phyloP scores from a whole-genome alignment of 352 stramenopile species.

The Pythium insidiosum region DNA sequence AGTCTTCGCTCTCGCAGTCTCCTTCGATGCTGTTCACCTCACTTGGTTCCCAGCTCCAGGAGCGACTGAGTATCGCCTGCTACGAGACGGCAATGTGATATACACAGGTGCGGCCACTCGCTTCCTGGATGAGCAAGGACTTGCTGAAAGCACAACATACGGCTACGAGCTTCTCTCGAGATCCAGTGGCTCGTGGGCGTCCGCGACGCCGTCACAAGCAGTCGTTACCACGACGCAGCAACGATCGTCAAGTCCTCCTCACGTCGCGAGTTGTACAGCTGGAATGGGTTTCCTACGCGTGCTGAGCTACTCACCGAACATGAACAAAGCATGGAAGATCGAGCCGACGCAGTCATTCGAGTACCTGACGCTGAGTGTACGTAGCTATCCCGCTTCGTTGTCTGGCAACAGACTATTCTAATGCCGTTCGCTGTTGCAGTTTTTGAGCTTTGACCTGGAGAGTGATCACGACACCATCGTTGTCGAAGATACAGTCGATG shows the following conservation, averaged over 20 bases:
- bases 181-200: slow-evolving; percentile 1
- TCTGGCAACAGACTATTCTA: background rate
- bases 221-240: slow-evolving; percentile 1
- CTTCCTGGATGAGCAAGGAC: slow-evolving; percentile 9
- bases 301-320: slow-evolving; percentile 25
- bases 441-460: slow-evolving; percentile 45
- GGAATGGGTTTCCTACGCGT: slow-evolving; percentile 19
- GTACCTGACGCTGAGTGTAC: slow-evolving; percentile 15
- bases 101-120: slow-evolving; percentile 1
- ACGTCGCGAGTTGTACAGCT: slow-evolving; percentile 17
- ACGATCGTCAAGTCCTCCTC: no score
- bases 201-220: background rate
- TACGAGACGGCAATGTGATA: slow-evolving; percentile 17
- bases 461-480: slow-evolving; percentile 55
- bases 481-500: slow-evolving; percentile 25
- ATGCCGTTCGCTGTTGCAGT: slow-evolving; percentile 11
- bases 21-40: slow-evolving; percentile 20
- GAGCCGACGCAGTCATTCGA: slow-evolving; percentile 6
- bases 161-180: slow-evolving; percentile 5
- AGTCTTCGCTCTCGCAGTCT: slow-evolving; percentile 27
- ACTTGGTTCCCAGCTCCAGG: slow-evolving; percentile 31
- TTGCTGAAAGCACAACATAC: background rate
- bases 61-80: slow-evolving; percentile 28
- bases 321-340: slow-evolving; percentile 28
- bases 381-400: background rate